phyloP scores from a whole-genome alignment of 2,329 filamentous ascomycete species.

The Penicillium sp. region DNA sequence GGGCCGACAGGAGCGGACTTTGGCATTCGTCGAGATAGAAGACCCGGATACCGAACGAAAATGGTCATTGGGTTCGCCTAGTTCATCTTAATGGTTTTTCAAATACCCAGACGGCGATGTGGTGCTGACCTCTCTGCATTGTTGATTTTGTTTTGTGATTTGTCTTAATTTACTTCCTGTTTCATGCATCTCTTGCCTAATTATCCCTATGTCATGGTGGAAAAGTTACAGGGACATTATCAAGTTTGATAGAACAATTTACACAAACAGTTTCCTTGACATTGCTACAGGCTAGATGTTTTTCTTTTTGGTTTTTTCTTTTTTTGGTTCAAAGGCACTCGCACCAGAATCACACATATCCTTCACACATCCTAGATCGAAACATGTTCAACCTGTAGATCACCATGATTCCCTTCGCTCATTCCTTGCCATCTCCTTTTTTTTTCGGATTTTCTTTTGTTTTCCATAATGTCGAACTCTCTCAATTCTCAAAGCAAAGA shows the following conservation, averaged over 20 bases:
- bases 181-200: background rate
- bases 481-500: background rate
- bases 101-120: slow-evolving; percentile 17
- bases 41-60: background rate
- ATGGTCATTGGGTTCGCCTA: background rate
- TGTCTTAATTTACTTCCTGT: background rate
- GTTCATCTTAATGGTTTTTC: slow-evolving; percentile 10
- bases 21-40: background rate
- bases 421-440: background rate
- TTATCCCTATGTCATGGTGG: background rate
- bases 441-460: background rate
- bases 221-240: background rate
- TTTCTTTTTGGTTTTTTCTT: too few species aligned
- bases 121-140: slow-evolving; percentile 2
- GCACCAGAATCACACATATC: background rate
- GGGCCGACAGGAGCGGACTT: background rate
- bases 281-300: background rate
- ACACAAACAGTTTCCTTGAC: background rate
- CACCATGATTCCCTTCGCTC: background rate
- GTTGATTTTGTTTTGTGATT: background rate
- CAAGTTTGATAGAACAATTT: background rate
- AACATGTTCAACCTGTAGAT: background rate
- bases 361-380: too few species aligned
- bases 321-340: background rate
- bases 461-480: background rate